phyloP scores from a whole-genome alignment of 2,329 filamentous ascomycete genomes.

The Diaporthe sp. region DNA sequence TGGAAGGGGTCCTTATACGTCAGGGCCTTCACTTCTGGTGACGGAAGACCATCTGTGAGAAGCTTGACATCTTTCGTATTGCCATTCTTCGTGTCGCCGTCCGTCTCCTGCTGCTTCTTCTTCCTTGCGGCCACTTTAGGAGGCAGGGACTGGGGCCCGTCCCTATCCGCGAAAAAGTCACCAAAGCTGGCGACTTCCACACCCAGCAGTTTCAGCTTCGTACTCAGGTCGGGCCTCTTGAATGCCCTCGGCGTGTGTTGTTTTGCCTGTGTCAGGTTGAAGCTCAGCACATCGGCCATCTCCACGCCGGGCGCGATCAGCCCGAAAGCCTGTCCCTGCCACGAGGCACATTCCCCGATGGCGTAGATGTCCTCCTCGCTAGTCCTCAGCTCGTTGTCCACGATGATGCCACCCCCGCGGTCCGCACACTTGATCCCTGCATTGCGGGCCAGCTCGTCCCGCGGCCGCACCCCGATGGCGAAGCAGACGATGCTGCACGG shows the following conservation, averaged over 20 bases:
- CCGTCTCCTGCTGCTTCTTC: conserved; percentile 53
- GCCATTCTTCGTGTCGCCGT: conserved; percentile 50
- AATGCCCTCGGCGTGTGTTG: conserved; percentile 78
- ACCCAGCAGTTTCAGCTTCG: conserved; percentile 89
- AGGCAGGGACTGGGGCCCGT: conserved; percentile 84
- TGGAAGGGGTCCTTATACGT: conserved; percentile 92
- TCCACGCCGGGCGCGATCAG: conserved; percentile 92
- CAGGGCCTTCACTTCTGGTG: conserved; percentile 81
- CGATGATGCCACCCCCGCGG: conserved; percentile 81
- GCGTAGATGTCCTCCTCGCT: conserved; percentile 83
- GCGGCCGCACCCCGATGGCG: conserved; percentile 86
- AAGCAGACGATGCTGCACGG: conserved; percentile 88
- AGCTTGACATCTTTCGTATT: conserved; percentile 57
- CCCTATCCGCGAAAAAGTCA: conserved; percentile 91
- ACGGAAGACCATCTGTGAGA: conserved; percentile 67
- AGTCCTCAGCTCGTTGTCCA: conserved; percentile 77
- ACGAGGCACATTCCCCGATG: conserved; percentile 92
- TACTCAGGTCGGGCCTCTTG: conserved; percentile 88
- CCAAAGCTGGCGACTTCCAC: conserved; percentile 95
- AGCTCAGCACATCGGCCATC: conserved; percentile 92
- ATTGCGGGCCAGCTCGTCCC: conserved; percentile 81
- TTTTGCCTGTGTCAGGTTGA: conserved; percentile 89
- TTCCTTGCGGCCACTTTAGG: conserved; percentile 61
- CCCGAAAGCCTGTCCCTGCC: conserved; percentile 88
- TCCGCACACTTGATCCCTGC: conserved; percentile 81